phyloP scores from a whole-genome alignment of 257 asterid genomes.

The Scutellaria galericulata region DNA sequence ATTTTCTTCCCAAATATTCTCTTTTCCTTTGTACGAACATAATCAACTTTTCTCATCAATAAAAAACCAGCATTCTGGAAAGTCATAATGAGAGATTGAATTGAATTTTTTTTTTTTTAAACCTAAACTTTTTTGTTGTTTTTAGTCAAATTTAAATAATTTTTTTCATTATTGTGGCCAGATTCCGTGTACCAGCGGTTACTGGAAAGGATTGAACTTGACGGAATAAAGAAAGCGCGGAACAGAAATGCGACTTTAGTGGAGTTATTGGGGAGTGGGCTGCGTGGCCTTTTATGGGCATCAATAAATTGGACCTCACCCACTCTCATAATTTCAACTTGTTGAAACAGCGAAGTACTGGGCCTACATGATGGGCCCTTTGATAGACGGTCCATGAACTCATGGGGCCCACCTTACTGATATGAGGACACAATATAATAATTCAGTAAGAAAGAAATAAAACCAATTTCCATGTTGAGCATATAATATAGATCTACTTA shows the following conservation, averaged over 20 bases:
- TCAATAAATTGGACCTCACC: slow-evolving; percentile 28
- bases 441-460: neutral
- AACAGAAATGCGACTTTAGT: neutral
- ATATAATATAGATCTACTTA: too few species aligned
- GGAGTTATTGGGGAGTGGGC: slow-evolving; percentile 45
- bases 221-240: neutral
- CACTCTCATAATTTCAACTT: slow-evolving; percentile 28
- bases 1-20: too few species aligned
- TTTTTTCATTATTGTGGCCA: slow-evolving; percentile 16
- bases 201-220: neutral
- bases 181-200: neutral
- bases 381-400: slow-evolving; percentile 35
- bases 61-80: neutral
- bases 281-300: neutral
- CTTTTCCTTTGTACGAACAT: neutral
- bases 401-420: slow-evolving; percentile 11
- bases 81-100: too few species aligned
- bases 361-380: slow-evolving; percentile 46
- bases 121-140: too few species aligned
- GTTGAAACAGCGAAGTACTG: neutral
- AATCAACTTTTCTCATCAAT: neutral
- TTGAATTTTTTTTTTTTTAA: too few species aligned
- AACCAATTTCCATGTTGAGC: neutral
- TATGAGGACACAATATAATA: neutral
- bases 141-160: too few species aligned